These are phyloP conservation scores for Phaseolus coccineus DNA, from an alignment of 331 rosid genomes.

Conservation along the genomic window DNA sequence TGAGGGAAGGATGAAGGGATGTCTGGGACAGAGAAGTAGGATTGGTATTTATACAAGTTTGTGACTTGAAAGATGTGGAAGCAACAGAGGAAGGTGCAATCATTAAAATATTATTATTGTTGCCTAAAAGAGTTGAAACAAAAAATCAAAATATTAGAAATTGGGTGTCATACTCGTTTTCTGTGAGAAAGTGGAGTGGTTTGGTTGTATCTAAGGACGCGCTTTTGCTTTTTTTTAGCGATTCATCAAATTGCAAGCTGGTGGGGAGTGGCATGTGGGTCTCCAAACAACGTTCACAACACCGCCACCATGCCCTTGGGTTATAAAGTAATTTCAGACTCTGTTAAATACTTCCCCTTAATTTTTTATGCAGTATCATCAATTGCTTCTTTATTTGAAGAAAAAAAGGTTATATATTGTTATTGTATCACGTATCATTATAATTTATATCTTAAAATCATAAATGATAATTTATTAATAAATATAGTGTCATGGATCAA, in stretches of 20 bases:
- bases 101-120: neutral
- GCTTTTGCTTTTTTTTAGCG: neutral
- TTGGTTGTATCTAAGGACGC: conserved; percentile 5
- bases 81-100: conserved; percentile 31
- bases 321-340: too few species aligned
- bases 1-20: neutral
- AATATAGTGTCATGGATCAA: too few species aligned
- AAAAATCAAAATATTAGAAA: conserved; percentile 1
- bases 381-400: too few species aligned
- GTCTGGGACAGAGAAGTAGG: conserved; percentile 22
- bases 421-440: too few species aligned
- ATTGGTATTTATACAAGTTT: neutral
- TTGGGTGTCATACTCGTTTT: neutral
- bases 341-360: too few species aligned
- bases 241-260: neutral
- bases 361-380: too few species aligned
- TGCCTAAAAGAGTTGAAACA: neutral
- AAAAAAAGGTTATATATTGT: too few species aligned
- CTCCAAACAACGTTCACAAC: neutral
- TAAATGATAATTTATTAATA: too few species aligned
- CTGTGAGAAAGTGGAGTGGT: neutral
- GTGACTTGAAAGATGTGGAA: neutral
- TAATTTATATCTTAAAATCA: too few species aligned
- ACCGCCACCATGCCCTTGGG: neutral
- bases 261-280: neutral